Evolutionary conservation across 2,329 filamentous ascomycete species (phyloP).

Genomic region (Tothia fuscella): DNA sequence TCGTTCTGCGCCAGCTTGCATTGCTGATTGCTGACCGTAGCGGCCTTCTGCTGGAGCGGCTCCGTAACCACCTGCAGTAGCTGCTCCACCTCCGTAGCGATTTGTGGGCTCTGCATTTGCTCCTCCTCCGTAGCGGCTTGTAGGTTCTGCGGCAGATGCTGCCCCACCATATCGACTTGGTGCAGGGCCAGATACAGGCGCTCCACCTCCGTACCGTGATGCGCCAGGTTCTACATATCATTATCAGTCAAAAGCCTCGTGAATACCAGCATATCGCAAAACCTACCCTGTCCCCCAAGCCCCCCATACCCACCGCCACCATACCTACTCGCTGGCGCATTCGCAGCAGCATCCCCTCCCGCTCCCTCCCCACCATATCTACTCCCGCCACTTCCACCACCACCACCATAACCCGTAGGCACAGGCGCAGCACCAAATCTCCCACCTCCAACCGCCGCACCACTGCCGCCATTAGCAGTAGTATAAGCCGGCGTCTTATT

Average conservation of each 20-base stretch:
- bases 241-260: too few species aligned
- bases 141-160: not conserved
- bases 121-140: not conserved
- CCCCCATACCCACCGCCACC: slow-evolving; percentile 3
- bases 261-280: too few species aligned
- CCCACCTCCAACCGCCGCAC: slow-evolving; percentile 10
- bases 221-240: slow-evolving; percentile 3
- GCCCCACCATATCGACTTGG: slow-evolving; percentile 1
- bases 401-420: slow-evolving; percentile 27
- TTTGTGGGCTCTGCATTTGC: not conserved
- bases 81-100: slow-evolving; percentile 1
- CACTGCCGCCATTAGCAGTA: slow-evolving; percentile 10
- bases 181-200: slow-evolving; percentile 1
- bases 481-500: slow-evolving; percentile 10
- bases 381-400: slow-evolving; percentile 7
- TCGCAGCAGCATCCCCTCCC: not conserved
- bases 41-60: slow-evolving; percentile 3
- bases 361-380: slow-evolving; percentile 3
- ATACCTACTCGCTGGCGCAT: slow-evolving; percentile 1
- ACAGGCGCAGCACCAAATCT: slow-evolving; percentile 21
- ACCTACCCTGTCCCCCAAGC: too few species aligned
- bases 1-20: slow-evolving; percentile 3
- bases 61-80: not conserved
- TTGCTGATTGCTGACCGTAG: not conserved
- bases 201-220: not conserved